These are phyloP conservation scores for Sordariomycetes sp. DNA, from an alignment of 2,329 filamentous ascomycete genomes.

Conservation along the genomic window DNA sequence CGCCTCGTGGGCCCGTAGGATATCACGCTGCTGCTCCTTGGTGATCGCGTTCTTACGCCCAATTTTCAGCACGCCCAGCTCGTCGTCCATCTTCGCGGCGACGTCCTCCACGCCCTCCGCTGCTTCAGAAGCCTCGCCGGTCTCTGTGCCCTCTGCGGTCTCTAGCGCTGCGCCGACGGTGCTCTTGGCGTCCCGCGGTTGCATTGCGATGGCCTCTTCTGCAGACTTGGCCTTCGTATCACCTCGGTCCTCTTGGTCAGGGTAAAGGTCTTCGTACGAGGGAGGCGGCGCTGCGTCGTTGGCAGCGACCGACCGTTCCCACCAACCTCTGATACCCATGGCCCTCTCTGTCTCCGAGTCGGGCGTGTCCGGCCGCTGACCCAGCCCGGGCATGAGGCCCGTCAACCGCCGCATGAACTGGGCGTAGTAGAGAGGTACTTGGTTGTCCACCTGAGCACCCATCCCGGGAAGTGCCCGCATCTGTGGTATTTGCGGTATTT, in stretches of 20 bases:
- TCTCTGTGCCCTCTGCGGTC: constrained; percentile 34
- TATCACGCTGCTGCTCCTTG: constrained; percentile 53
- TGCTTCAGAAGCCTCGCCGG: constrained; percentile 23
- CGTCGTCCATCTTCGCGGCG: constrained; percentile 25
- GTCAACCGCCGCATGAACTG: constrained; percentile 63
- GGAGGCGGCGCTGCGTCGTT: constrained; percentile 45
- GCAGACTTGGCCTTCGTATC: constrained; percentile 50
- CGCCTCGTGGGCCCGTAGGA: constrained; percentile 48
- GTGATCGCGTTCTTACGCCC: constrained; percentile 54
- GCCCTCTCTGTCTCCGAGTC: constrained; percentile 16
- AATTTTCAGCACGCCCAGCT: constrained; percentile 38
- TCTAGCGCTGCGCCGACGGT: constrained; percentile 33
- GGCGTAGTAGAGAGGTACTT: constrained; percentile 47
- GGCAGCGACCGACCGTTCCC: constrained; percentile 50
- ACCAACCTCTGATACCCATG: constrained; percentile 47
- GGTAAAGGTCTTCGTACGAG: constrained; percentile 72
- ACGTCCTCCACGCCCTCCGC: constrained; percentile 22
- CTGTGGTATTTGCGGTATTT: constrained; percentile 54
- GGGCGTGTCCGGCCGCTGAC: constrained; percentile 27
- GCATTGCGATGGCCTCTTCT: constrained; percentile 36
- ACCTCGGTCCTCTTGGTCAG: constrained; percentile 29
- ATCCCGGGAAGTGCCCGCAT: constrained; percentile 44
- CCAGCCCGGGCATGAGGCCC: constrained; percentile 57
- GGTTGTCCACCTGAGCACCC: constrained; percentile 59
- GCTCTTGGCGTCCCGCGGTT: constrained; percentile 6